Conservation (phyloP, 345 rosid genomes). For the Abelmoschus esculentus region DNA sequence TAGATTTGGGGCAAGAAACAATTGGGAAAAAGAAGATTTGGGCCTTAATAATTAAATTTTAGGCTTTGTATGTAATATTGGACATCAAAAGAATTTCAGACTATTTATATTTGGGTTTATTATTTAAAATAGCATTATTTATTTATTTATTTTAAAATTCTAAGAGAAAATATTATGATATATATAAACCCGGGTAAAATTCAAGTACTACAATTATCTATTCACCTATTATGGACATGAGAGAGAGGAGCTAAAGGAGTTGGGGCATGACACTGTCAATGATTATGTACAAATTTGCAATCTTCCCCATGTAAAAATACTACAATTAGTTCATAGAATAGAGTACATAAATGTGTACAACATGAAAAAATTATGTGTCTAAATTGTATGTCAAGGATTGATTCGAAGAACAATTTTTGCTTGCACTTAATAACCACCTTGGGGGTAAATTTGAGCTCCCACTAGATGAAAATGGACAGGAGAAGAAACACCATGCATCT, state of each 20-base stretch:
- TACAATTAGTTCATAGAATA: constrained; percentile 5
- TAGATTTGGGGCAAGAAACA: too few relatives aligned
- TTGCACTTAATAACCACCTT: constrained; percentile 13
- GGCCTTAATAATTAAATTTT: too few relatives aligned
- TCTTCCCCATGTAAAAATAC: constrained; percentile 16
- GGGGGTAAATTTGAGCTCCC: constrained; percentile 6
- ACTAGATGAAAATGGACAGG: background rate
- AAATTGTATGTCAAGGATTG: background rate
- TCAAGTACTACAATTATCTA: too few relatives aligned
- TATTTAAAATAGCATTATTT: too few relatives aligned
- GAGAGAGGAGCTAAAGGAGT: background rate
- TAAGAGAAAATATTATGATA: too few relatives aligned
- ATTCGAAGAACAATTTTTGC: constrained; percentile 6
- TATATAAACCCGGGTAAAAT: too few relatives aligned
- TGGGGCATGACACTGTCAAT: constrained; percentile 17
- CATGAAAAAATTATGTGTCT: constrained; percentile 18
- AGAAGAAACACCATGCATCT: background rate
- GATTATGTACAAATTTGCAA: constrained; percentile 29
- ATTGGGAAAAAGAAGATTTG: too few relatives aligned
- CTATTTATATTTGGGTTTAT: too few relatives aligned
- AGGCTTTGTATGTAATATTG: too few relatives aligned
- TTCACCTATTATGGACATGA: background rate
- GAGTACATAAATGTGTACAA: constrained; percentile 25
- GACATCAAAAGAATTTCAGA: too few relatives aligned
- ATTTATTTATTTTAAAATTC: too few relatives aligned